These are phyloP conservation scores for Glaciozyma martinii DNA, from an alignment of 768 basidiomycete species.

Conservation along the genomic window DNA sequence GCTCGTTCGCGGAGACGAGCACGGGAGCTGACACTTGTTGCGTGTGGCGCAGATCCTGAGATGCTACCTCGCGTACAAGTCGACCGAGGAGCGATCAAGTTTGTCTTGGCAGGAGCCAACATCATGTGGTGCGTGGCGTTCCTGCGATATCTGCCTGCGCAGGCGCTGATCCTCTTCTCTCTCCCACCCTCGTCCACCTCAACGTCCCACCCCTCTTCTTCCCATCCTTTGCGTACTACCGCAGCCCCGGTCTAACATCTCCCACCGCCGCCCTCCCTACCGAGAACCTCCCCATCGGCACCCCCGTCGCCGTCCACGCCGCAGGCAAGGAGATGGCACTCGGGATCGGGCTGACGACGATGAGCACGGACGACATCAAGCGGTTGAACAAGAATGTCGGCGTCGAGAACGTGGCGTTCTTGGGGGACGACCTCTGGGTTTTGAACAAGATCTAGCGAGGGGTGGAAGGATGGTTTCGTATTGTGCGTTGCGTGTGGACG, in stretches of 20 bases:
- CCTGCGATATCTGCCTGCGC: neutral
- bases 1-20: neutral
- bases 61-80: constrained; percentile 79
- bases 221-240: neutral
- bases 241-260: constrained; percentile 80
- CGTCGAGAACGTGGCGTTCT: constrained; percentile 73
- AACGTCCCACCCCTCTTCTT: neutral
- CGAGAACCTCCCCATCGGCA: constrained; percentile 42
- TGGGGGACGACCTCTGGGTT: constrained; percentile 82
- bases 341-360: constrained; percentile 71
- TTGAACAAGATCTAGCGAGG: constrained; percentile 11
- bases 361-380: constrained; percentile 81
- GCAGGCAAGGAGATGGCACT: constrained; percentile 91
- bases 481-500: no score
- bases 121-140: constrained; percentile 62
- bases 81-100: constrained; percentile 96
- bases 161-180: neutral
- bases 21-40: neutral
- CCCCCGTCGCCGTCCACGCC: constrained; percentile 81
- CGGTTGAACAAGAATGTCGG: constrained; percentile 80
- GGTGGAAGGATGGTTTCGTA: neutral
- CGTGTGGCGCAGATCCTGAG: constrained; percentile 62
- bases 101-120: constrained; percentile 82
- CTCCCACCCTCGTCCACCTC: neutral
- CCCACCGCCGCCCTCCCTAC: constrained; percentile 79